A percentile compares a stretch with the other conserved stretches of the same genome.
phyloP scores from a whole-genome alignment of 2,329 filamentous ascomycete species.

The Talaromyces sp. region DNA sequence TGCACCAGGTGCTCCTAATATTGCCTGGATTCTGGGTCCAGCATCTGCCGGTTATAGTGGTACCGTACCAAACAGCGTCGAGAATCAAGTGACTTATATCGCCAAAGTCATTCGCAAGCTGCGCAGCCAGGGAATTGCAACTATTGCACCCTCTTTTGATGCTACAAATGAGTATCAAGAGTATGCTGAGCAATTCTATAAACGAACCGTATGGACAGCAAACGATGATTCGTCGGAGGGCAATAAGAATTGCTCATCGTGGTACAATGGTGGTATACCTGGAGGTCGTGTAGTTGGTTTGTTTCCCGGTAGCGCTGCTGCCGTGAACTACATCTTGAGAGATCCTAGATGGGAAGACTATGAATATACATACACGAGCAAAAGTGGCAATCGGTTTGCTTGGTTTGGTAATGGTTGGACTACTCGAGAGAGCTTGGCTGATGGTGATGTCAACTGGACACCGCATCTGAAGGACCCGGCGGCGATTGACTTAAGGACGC shows the following conservation, averaged over 20 bases:
- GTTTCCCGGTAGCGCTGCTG: slow-evolving; percentile 66
- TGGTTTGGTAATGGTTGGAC: slow-evolving; percentile 70
- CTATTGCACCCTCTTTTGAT: slow-evolving; percentile 54
- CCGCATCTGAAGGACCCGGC: slow-evolving; percentile 58
- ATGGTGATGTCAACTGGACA: slow-evolving; percentile 57
- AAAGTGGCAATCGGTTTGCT: slow-evolving; percentile 42
- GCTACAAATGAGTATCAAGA: slow-evolving; percentile 58
- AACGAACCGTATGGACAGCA: slow-evolving; percentile 46
- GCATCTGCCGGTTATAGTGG: slow-evolving; percentile 59
- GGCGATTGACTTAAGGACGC: slow-evolving; percentile 57
- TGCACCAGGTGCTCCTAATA: slow-evolving; percentile 64
- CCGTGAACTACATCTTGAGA: slow-evolving; percentile 57
- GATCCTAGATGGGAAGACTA: slow-evolving; percentile 60
- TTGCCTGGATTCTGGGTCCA: slow-evolving; percentile 63
- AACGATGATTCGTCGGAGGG: slow-evolving; percentile 40
- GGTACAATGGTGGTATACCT: slow-evolving; percentile 66
- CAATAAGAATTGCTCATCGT: slow-evolving; percentile 62
- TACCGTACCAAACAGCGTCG: slow-evolving; percentile 64
- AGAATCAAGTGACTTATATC: slow-evolving; percentile 63
- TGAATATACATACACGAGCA: slow-evolving; percentile 50
- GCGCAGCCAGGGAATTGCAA: slow-evolving; percentile 62
- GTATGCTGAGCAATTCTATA: slow-evolving; percentile 50
- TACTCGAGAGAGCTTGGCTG: slow-evolving; percentile 49
- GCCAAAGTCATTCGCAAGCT: slow-evolving; percentile 67
- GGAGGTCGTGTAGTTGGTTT: slow-evolving; percentile 64